Evolutionary conservation across 176 grass and related monocot genomes (phyloP), one percentile per base, ranked within the genome.

Genomic region (Juncus inflexus): DNA sequence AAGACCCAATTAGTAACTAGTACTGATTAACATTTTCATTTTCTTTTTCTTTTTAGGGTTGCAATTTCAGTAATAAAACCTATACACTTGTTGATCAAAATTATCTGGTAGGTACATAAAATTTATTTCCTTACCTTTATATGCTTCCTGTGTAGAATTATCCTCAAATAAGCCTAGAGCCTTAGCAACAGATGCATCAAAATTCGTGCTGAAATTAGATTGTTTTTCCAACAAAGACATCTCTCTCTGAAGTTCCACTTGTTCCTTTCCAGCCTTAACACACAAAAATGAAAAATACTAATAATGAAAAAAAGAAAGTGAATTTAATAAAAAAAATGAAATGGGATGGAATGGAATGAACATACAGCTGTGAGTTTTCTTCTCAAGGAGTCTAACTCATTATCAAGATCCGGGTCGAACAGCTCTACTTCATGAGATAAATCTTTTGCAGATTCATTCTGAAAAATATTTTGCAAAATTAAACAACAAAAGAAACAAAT

Each of bases 321-420:
- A 37, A 62, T 42, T 6, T 11, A 28, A 28, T 28, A 28, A 28
- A 28, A 28, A 28, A 28, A 28, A 28, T 28, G 19, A 28, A 6
- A 36, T 63, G 63, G 52, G 11, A 59, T 67, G 40, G 9, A 40
- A 49, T 12, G 15, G 4, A 63, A 6, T 43, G 16, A 59, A 43
- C 75, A 74, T 68, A 83, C 81, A 55, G 62, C 54, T 55, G 55
- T 42, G 62, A 83, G 54, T 38, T 83, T 74, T n/a, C 67, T 61
- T 70, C 81, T 83, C 67, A 83, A 74, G 3, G 75, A 83, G 49
- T 78, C 47, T 42, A 83, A 68, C 12, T 74, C 61, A 63, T 40
- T 45, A 13, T 83, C 68, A 50, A 78, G 81, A 7, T 78, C 68
- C 7, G 37, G 11, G 16, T 78, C 62, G 7, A 37, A 68, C 0